Evolutionary conservation across 2,329 filamentous ascomycete genomes (phyloP).

Genomic region (Hypoxylon sp.): DNA sequence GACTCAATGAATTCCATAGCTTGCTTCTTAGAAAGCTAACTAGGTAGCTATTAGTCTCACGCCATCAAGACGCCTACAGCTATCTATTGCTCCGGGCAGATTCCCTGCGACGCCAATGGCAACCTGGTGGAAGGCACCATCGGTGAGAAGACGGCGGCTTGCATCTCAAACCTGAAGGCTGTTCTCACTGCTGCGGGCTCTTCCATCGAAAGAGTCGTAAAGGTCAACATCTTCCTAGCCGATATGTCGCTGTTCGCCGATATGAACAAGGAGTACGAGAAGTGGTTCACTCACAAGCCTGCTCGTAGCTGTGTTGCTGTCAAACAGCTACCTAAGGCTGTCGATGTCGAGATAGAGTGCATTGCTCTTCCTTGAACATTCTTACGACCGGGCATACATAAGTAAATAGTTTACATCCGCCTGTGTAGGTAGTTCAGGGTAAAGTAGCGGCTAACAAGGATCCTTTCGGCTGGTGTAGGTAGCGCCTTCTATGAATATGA

Average conservation of each 20-base stretch:
- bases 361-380: constrained; percentile 72
- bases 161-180: constrained; percentile 82
- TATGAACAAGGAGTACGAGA: constrained; percentile 88
- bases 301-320: constrained; percentile 92
- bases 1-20: constrained; percentile 39
- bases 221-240: constrained; percentile 90
- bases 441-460: background rate
- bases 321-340: constrained; percentile 87
- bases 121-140: constrained; percentile 70
- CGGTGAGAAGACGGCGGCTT: constrained; percentile 71
- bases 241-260: constrained; percentile 91
- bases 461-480: background rate
- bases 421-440: constrained; percentile 6
- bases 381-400: background rate
- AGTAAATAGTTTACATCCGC: constrained; percentile 18
- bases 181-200: constrained; percentile 87
- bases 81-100: constrained; percentile 78
- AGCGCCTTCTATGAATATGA: background rate
- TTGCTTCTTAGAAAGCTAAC: constrained; percentile 21
- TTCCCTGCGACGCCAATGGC: constrained; percentile 73
- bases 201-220: constrained; percentile 83
- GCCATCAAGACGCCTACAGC: constrained; percentile 74
- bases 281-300: constrained; percentile 86
- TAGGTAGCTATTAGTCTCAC: constrained; percentile 63
- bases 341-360: constrained; percentile 90